Base-by-base conservation (phyloP, 176 grass and related monocot species). In the Oryza coarctata region DNA sequence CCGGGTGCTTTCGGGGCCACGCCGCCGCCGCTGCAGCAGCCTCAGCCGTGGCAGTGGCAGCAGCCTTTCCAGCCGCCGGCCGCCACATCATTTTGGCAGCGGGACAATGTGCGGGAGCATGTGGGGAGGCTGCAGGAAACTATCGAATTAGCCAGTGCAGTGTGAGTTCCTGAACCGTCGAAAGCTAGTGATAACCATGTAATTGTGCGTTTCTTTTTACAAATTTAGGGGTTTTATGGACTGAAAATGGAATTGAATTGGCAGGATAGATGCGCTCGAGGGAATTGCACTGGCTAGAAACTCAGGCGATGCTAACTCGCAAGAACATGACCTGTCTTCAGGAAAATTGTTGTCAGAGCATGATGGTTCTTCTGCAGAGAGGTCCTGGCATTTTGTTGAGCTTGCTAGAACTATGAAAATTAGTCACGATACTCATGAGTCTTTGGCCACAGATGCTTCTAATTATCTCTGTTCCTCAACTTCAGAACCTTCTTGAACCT, bases 251-350 rank as follows among this genome's bases (percentile, higher is more conserved):
- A 7, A 76, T 52, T 44, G 29, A 13, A 57, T 68, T 69, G 15
- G 2, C 85, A 99, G 93, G 83, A 69, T 92, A 63, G 81, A 88
- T 13, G 96, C 95, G 80, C 85, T 99, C 17, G 89, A 95, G 82
- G 80, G 77, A 29, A 83, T 98, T 49, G 34, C 61, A 27, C 22
- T 67, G 9, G n/a, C 80, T 28, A 87, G 63, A 64, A 76, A 66
- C 68, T 80, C 79, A 2, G 36, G 36, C 15, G 27, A 86, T 55
- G 7, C 17, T 55, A 71, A 32, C 71, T 23, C 12, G 4, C 74
- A 75, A 28, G 83, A 87, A 82, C 65, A 70, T 85, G 60, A 70
- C 22, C 39, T 25, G 0, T 78, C 86, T 57, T 73, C 25, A 4
- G 47, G 13, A 45, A 68, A 86, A 65, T n/a, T 30, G 25, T 11